Base-by-base conservation (phyloP, 225 moss, liverwort and hornwort genomes). In the Physcomitrium patens region DNA sequence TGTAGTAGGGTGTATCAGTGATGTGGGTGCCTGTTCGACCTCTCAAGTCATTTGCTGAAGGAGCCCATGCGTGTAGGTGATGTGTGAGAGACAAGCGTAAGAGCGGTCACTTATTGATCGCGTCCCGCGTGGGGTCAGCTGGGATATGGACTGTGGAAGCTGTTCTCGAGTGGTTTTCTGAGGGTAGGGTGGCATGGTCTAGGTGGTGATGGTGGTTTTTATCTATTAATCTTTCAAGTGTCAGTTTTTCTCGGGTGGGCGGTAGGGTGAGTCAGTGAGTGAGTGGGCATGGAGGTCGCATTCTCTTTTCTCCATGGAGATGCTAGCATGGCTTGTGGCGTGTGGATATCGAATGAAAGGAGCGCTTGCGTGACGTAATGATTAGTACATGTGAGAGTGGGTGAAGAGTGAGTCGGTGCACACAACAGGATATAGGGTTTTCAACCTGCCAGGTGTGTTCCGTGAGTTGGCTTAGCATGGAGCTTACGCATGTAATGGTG, bases 161-260 rank as follows among this genome's bases (percentile, higher is more conserved):
- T 65, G 65, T 74, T 71, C 26, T 31, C 43, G 59, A 62, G 77
- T 13, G 76, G 66, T 61, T 44, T 49, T 13, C 48, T 10, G 56
- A 74, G 69, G 70, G 77, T 71, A 71, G 81, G 70, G 77, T 81
- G 78, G 71, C 63, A 81, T 78, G 78, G 85, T 82, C 70, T 63
- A 79, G 78, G 82, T 37, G 31, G 31, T 37, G 31, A 0, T 37
- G 31, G 31, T 4, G 31, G 31, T 37, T 37, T 37, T 4, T 1
- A 37, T 4, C 2, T 37, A 2, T 37, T 75, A 63, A 69, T 64
- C 52, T 46, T 78, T 65, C 60, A 64, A 66, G 31, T 37, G 1
- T 37, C 5, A 2, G 7, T 37, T 37, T 37, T 7, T 37, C 31
- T 37, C 31, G 31, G 31, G 31, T 37, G 31, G 31, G 31, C 5